A percentile compares a stretch with the other conserved stretches of the same genome.
Evolutionary conservation across 2,329 filamentous ascomycete species (phyloP).

Genomic region (Venturiaceae sp.): DNA sequence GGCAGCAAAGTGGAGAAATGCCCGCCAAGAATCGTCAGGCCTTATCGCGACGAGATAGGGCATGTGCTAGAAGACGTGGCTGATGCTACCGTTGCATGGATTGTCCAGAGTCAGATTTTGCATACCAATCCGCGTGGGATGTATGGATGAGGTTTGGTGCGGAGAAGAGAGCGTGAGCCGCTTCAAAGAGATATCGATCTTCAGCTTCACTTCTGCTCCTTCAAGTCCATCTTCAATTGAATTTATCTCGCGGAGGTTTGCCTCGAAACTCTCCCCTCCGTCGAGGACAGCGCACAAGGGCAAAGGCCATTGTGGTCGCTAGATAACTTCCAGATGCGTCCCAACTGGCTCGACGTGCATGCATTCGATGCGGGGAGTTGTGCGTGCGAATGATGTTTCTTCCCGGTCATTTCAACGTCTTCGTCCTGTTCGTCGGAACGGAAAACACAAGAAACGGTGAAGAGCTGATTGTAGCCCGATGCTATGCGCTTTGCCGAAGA

Average conservation of each 20-base stretch:
- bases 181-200: background rate
- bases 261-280: background rate
- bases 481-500: background rate
- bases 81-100: background rate
- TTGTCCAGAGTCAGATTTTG: background rate
- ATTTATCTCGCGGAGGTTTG: background rate
- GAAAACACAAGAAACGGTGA: background rate
- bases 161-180: too few species aligned
- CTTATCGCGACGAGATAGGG: constrained; percentile 3
- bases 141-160: background rate
- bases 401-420: background rate
- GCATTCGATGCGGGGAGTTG: background rate
- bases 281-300: background rate
- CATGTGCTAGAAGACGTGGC: background rate
- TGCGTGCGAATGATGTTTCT: background rate
- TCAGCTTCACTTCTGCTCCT: background rate
- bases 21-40: background rate
- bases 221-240: background rate
- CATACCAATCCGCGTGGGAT: background rate
- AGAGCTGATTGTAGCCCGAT: background rate
- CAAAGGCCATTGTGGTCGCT: background rate
- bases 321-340: background rate
- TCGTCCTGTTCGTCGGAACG: background rate
- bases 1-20: background rate
- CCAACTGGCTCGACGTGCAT: background rate